Percentiles rank a stretch among this genome's conserved stretches.
These are phyloP conservation scores for Hyaloperonospora arabidopsidis DNA, from an alignment of 352 stramenopile species.

Conservation along the genomic window DNA sequence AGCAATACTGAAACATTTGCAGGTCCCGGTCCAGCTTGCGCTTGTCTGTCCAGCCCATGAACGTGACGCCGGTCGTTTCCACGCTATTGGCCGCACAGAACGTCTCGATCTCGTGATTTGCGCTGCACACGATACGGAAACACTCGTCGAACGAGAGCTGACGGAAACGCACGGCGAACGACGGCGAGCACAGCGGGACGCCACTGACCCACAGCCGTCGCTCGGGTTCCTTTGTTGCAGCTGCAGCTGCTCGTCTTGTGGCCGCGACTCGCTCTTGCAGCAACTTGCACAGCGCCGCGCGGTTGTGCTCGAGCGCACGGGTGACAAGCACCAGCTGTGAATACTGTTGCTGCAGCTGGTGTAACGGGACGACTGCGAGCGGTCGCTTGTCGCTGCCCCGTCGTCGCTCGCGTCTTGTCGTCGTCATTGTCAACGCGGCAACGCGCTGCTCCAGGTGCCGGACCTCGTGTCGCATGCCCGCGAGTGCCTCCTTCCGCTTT, in stretches of 20 bases:
- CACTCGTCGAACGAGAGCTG: conserved; percentile 19
- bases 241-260: no score
- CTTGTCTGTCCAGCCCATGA: conserved; percentile 48
- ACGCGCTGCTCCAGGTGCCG: conserved; percentile 1
- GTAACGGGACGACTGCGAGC: background rate
- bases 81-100: conserved; percentile 24
- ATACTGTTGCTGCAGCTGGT: conserved; percentile 17
- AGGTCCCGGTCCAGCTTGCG: conserved; percentile 28
- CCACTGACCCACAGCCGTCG: conserved; percentile 15
- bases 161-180: conserved; percentile 23
- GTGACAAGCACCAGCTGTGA: conserved; percentile 8
- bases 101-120: conserved; percentile 36
- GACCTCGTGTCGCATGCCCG: conserved; percentile 44
- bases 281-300: no score
- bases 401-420: background rate
- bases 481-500: conserved; percentile 18
- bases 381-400: background rate
- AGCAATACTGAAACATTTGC: conserved; percentile 35
- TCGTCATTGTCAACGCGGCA: no score
- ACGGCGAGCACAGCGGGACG: conserved; percentile 27
- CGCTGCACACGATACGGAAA: conserved; percentile 36
- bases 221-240: no score
- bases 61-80: conserved; percentile 23
- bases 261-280: no score
- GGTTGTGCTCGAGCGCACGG: no score